These are phyloP conservation scores for Coemansia erecta DNA, from an alignment of 192 early-diverging fungal species.

Conservation along the genomic window DNA sequence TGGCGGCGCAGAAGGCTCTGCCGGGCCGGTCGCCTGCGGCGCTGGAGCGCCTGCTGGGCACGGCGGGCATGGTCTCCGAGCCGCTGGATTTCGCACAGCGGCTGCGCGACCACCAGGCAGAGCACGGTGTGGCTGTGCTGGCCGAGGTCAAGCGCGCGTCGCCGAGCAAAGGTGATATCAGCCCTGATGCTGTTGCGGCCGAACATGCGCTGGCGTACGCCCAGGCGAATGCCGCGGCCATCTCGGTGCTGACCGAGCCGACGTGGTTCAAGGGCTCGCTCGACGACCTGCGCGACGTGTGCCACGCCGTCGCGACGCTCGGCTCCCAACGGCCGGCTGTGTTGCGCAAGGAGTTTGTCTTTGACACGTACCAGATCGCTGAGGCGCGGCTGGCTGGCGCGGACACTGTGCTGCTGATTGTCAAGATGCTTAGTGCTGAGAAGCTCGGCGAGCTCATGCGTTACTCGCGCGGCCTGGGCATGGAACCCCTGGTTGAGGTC, in stretches of 20 bases:
- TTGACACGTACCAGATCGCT: constrained; percentile 93
- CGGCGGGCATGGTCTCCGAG: constrained; percentile 65
- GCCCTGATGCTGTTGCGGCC: constrained; percentile 77
- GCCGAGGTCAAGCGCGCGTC: constrained; percentile 99
- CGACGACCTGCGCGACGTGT: constrained; percentile 88
- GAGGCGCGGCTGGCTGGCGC: constrained; percentile 96
- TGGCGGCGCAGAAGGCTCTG: constrained; percentile 61
- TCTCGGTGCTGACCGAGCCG: constrained; percentile 97
- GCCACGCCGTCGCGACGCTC: constrained; percentile 58
- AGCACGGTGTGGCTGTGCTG: constrained; percentile 67
- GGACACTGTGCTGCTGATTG: constrained; percentile 94
- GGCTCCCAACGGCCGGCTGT: constrained; percentile 78
- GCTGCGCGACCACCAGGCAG: constrained; percentile 35
- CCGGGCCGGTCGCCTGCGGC: constrained; percentile 75
- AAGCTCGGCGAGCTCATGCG: constrained; percentile 67
- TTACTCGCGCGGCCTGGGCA: constrained; percentile 76
- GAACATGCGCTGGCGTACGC: constrained; percentile 86
- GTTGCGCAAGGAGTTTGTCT: constrained; percentile 95
- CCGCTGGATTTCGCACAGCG: constrained; percentile 78
- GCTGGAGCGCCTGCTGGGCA: constrained; percentile 63
- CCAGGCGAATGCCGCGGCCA: constrained; percentile 82
- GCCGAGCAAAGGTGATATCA: constrained; percentile 93
- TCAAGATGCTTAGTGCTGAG: constrained; percentile 81
- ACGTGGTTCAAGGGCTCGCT: constrained; percentile 98
- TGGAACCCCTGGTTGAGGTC: constrained; percentile 99